These are phyloP conservation scores for Xylaria sp. DNA, from an alignment of 2,329 filamentous ascomycete genomes.

Conservation along the genomic window DNA sequence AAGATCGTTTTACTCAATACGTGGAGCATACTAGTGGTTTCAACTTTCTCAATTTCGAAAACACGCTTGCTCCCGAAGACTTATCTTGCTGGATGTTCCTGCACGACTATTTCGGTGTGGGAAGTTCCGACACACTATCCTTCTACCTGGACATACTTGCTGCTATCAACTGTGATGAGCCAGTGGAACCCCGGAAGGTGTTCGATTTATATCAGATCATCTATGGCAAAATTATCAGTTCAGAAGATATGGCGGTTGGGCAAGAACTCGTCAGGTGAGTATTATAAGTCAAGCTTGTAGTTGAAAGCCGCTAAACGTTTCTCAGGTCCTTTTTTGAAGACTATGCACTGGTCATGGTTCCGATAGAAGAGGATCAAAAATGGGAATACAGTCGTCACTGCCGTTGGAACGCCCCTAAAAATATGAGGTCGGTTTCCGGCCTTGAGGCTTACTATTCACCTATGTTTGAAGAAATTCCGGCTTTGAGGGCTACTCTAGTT, in stretches of 20 bases:
- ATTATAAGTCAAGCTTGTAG: not conserved
- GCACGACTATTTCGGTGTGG: constrained; percentile 10
- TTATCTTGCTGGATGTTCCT: constrained; percentile 10
- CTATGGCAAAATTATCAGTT: constrained; percentile 11
- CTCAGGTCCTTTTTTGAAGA: constrained; percentile 9
- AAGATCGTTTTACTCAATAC: constrained; percentile 2
- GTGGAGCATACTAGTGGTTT: not conserved
- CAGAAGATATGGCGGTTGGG: not conserved
- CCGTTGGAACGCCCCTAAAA: constrained; percentile 5
- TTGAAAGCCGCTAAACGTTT: not conserved
- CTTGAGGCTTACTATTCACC: constrained; percentile 3
- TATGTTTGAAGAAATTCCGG: not conserved
- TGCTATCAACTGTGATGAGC: not conserved
- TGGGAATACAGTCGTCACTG: constrained; percentile 4
- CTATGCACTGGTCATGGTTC: constrained; percentile 6
- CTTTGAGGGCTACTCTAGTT: not conserved
- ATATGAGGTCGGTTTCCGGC: constrained; percentile 8
- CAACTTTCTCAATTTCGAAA: constrained; percentile 11
- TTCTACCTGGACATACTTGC: constrained; percentile 9
- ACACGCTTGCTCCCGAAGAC: constrained; percentile 14
- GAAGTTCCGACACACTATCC: not conserved
- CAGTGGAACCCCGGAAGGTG: not conserved
- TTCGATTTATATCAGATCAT: constrained; percentile 13
- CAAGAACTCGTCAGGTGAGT: constrained; percentile 8
- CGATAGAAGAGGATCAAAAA: not conserved